Evolutionary conservation across 2,329 filamentous ascomycete genomes (phyloP), one percentile per base, ranked within the genome.

Genomic region (Fusarium sp.): DNA sequence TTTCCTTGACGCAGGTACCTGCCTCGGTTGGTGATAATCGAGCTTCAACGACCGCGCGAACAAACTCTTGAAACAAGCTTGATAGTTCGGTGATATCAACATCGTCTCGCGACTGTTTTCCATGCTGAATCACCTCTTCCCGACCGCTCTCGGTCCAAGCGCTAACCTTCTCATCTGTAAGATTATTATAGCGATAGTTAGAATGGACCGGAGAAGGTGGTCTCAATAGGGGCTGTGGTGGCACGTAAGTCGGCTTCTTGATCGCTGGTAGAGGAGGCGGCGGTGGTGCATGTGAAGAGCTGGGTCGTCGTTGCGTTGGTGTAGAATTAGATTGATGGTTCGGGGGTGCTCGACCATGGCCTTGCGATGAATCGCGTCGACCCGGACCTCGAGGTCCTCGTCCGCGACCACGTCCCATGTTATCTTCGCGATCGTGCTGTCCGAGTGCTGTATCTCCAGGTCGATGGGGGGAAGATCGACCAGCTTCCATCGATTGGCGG

Each of bases 11-110:
- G 58, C 90, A 87, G 21, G 81, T 82, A 26, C 94, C 95, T 49
- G 92, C 90, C 73, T 94, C 91, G 8, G 80, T 77, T 4, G 93
- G 84, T 41, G 87, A 84, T 46, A 98, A 80, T 50, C 90, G 87
- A 43, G 85, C 86, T 75, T 93, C 90, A 14, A 97, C 81, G 19
- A 91, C 90, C 34, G 93, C 89, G 65, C 91, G 89, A 37, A 96
- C 87, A 39, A 98, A 87, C 78, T 99, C 96, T 81, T 97, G 93
- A 72, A 94, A 93, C 23, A 97, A 83, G 16, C 86, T 86, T 30
- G 90, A 89, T 39, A 97, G 82, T 60, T 89, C 88, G 46, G 90
- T 84, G 10, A 87, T 82, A 75, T 97, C 90, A 70, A 92, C 88
- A 69, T 91, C 86, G 37, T 87, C 82, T 72, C 89, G 87, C 49